Conservation (phyloP, 2,329 filamentous ascomycete genomes). For the Calycina herbarum region DNA sequence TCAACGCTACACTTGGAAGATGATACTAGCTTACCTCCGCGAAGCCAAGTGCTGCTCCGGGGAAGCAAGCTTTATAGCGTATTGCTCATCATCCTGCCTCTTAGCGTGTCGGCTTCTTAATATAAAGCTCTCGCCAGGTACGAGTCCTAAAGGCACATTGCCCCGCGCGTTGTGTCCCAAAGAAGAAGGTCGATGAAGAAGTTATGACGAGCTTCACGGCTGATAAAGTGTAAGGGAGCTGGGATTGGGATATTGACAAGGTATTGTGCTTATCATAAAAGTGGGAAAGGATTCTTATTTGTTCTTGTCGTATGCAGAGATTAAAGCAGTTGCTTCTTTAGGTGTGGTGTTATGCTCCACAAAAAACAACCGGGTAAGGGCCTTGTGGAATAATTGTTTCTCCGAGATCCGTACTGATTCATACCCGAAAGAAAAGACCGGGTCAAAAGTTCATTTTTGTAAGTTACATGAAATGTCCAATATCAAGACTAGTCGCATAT, state of each 20-base stretch:
- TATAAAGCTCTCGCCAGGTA: background rate
- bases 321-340: background rate
- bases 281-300: background rate
- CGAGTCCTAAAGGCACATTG: background rate
- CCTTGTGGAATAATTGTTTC: background rate
- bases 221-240: background rate
- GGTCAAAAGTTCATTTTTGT: too few relatives aligned
- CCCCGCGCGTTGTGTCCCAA: background rate
- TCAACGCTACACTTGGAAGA: background rate
- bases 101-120: constrained; percentile 2
- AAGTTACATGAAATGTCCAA: too few relatives aligned
- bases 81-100: background rate
- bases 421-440: background rate
- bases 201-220: background rate
- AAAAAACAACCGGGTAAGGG: background rate
- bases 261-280: background rate
- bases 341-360: background rate
- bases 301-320: background rate
- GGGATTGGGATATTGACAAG: background rate
- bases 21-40: background rate
- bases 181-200: background rate
- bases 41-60: background rate
- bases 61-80: background rate
- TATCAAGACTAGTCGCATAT: too few relatives aligned
- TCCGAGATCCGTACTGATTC: background rate